These are phyloP conservation scores for Puya raimondii DNA, from an alignment of 176 grass and related monocot genomes.

Conservation along the genomic window DNA sequence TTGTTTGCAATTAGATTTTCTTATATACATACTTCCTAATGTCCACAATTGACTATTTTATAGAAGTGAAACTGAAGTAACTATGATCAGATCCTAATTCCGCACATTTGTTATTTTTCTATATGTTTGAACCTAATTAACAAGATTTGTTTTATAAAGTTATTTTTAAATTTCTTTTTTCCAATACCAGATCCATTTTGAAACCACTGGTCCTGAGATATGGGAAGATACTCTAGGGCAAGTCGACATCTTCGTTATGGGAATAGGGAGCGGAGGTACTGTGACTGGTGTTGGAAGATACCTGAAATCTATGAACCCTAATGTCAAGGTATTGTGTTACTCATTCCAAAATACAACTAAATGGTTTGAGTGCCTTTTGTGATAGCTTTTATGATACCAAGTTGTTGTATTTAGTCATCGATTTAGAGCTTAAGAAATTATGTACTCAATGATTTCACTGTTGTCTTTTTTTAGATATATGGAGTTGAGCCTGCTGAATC, in stretches of 20 bases:
- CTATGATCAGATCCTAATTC: too few species aligned
- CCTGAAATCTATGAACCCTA: constrained; percentile 48
- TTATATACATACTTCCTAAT: too few species aligned
- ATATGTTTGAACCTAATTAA: too few species aligned
- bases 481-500: constrained; percentile 51
- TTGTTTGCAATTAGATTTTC: too few species aligned
- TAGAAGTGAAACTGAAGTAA: too few species aligned
- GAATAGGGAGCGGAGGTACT: constrained; percentile 58
- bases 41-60: too few species aligned
- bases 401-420: neutral
- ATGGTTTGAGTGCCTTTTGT: neutral
- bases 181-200: constrained; percentile 46
- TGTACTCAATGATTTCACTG: neutral
- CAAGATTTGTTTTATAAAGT: too few species aligned
- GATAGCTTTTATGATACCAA: neutral
- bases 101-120: too few species aligned
- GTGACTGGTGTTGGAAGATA: constrained; percentile 44
- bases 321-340: constrained; percentile 26
- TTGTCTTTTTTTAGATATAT: constrained; percentile 36
- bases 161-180: neutral
- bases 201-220: constrained; percentile 86
- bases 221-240: constrained; percentile 79
- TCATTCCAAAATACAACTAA: neutral
- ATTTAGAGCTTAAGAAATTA: neutral
- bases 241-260: constrained; percentile 90